Conservation (phyloP, 495 filamentous ascomycete species). For the Aspergillus homomorphus region DNA sequence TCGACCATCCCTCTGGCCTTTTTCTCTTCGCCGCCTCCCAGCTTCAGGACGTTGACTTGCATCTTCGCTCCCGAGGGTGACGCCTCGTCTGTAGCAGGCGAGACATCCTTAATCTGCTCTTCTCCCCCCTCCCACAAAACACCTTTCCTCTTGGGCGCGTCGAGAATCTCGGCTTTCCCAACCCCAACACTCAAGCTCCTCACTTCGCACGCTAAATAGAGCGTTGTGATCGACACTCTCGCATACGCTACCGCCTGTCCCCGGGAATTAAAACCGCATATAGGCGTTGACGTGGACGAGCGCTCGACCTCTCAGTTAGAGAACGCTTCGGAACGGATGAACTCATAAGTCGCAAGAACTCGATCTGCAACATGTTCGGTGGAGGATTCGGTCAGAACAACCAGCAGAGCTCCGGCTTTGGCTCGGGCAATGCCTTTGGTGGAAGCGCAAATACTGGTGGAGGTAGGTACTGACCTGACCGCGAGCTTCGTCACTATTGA, state of each 20-base stretch:
- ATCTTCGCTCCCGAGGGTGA: conserved; percentile 16
- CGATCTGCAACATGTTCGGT: conserved; percentile 43
- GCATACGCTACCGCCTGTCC: too few relatives aligned
- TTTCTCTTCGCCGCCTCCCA: conserved; percentile 23
- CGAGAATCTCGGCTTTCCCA: conserved; percentile 10
- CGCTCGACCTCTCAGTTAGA: neutral
- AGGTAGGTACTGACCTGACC: conserved; percentile 46
- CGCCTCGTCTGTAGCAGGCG: conserved; percentile 20
- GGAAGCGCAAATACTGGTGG: conserved; percentile 34
- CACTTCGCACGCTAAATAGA: neutral
- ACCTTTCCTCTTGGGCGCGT: conserved; percentile 3
- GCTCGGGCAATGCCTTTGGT: conserved; percentile 39
- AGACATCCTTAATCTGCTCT: conserved; percentile 9
- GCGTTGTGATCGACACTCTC: neutral
- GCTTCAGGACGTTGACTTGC: conserved; percentile 12
- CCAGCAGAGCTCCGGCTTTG: conserved; percentile 53
- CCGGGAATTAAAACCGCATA: neutral
- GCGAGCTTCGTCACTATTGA: conserved; percentile 12
- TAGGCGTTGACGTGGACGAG: neutral
- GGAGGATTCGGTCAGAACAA: conserved; percentile 62
- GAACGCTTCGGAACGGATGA: conserved; percentile 32
- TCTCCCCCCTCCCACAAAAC: conserved; percentile 14
- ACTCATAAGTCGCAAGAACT: conserved; percentile 26
- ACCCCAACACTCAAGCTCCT: neutral
- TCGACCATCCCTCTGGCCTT: conserved; percentile 23